Percentiles rank a stretch among this genome's conserved stretches.
phyloP scores from a whole-genome alignment of 768 basidiomycete genomes.

The Mycena maculata region DNA sequence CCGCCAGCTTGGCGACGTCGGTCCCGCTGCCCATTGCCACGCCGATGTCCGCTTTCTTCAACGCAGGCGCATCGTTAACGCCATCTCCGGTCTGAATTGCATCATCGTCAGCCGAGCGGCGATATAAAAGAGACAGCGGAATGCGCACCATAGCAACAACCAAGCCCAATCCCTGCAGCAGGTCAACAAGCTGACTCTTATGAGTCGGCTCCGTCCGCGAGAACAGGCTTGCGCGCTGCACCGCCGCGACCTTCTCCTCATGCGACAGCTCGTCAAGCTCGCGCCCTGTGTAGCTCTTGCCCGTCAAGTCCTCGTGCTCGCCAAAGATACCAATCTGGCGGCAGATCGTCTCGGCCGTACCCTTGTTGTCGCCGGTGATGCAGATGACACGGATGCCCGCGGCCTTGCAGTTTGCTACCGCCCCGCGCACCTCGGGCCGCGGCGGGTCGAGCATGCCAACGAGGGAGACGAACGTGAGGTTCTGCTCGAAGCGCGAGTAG shows the following conservation, averaged over 20 bases:
- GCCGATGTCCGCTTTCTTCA: conserved; percentile 98
- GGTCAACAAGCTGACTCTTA: conserved; percentile 94
- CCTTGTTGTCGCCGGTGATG: conserved; percentile 98
- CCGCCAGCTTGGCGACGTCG: conserved; percentile 97
- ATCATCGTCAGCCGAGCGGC: too few relatives aligned
- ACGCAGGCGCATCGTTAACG: conserved; percentile 96
- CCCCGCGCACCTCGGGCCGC: conserved; percentile 88
- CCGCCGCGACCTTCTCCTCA: conserved; percentile 86
- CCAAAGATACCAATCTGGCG: conserved; percentile 95
- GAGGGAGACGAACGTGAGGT: conserved; percentile 93
- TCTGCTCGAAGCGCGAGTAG: conserved; percentile 90
- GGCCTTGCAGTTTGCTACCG: conserved; percentile 89
- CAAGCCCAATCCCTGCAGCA: conserved; percentile 89
- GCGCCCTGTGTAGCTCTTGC: conserved; percentile 94
- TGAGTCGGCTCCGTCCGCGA: conserved; percentile 94
- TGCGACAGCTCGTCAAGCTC: conserved; percentile 87
- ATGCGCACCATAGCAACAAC: conserved; percentile 91
- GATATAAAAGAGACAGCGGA: conserved; percentile 4
- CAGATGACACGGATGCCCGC: conserved; percentile 97
- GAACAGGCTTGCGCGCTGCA: conserved; percentile 90
- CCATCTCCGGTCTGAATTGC: conserved; percentile 89
- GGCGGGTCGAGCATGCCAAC: conserved; percentile 99
- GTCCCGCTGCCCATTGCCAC: conserved; percentile 99
- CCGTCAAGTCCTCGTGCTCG: conserved; percentile 87
- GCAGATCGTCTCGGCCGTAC: conserved; percentile 97